A percentile compares a stretch with the other conserved stretches of the same genome.
Evolutionary conservation across 768 basidiomycete genomes (phyloP).

Genomic region (Boletus pseudo-olivaceus): DNA sequence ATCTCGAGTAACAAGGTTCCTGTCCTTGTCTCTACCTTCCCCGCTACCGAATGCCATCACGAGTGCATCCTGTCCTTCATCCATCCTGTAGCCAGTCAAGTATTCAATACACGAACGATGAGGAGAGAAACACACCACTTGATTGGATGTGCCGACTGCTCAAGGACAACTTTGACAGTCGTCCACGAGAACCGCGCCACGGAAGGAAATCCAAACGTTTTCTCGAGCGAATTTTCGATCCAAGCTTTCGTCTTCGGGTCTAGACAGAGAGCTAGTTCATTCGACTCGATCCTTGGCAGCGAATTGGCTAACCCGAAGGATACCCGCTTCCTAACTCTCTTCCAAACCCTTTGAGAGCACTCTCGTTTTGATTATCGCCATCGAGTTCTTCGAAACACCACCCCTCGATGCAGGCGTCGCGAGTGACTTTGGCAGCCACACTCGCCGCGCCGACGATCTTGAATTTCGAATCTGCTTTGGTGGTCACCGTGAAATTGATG

Average conservation of each 20-base stretch:
- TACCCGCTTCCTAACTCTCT: slow-evolving; percentile 76
- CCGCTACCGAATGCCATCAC: slow-evolving; percentile 70
- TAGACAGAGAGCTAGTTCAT: slow-evolving; percentile 25
- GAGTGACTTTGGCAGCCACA: slow-evolving; percentile 96
- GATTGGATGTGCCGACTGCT: slow-evolving; percentile 72
- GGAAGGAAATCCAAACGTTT: slow-evolving; percentile 89
- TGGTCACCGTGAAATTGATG: slow-evolving; percentile 82
- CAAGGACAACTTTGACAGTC: slow-evolving; percentile 81
- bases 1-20: slow-evolving; percentile 69
- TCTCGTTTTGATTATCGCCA: slow-evolving; percentile 8
- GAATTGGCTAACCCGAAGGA: slow-evolving; percentile 63
- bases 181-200: slow-evolving; percentile 95
- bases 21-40: slow-evolving; percentile 71
- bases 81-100: slow-evolving; percentile 52
- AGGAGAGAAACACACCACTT: slow-evolving; percentile 61
- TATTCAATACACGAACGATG: neutral
- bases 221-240: slow-evolving; percentile 72
- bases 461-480: slow-evolving; percentile 93
- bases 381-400: slow-evolving; percentile 77
- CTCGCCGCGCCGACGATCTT: slow-evolving; percentile 97
- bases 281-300: neutral
- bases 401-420: slow-evolving; percentile 83
- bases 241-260: slow-evolving; percentile 93
- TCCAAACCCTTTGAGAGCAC: slow-evolving; percentile 27
- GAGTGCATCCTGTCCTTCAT: slow-evolving; percentile 77